Evolutionary conservation across 1,284 basidiomycete species (phyloP), one percentile per base, ranked within the genome.

Genomic region (Sporisorium iseilematis-ciliati): DNA sequence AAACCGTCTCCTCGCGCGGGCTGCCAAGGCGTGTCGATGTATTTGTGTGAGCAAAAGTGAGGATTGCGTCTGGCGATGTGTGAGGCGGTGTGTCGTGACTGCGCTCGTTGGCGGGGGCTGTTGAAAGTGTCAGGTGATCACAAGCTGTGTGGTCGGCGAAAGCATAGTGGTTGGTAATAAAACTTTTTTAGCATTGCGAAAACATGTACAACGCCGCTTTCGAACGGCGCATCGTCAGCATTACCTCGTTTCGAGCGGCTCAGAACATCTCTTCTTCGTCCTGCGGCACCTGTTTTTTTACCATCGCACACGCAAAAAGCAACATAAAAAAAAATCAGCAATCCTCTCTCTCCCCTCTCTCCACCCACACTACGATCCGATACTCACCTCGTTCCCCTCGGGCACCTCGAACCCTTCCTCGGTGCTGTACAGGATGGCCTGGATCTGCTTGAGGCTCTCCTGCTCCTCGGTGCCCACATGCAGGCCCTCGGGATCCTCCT

Each of bases 361-460:
- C 20, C 7, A 23, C 16, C 31, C 7, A 20, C 43, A 40, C 5
- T 8, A n/a, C 2, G 35, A 25, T 18, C 10, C 18, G 21, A n/a
- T 6, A 65, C 71, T 49, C 60, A 61, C 68, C 60, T 80, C 79
- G 14, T 26, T 55, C 8, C 71, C 82, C 21, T 84, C 83, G 3
- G 82, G 82, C n/a, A 84, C 79, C 55, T 84, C 82, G 52, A 84
- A 84, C 0, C 83, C 83, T 45, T 84, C 83, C 51, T 97, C 95
- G 14, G 96, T 98, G 21, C 92, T 92, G 85, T 99, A 99, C 41
- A 99, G 87, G 74, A 98, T 95, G 84, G 92, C 91, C 87, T 98
- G 95, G 74, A 99, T 94, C 79, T 93, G 91, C 69, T 88, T 88
- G 62, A 99, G 87, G 1, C 91, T 90, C 11, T 88, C 87, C 77